Evolutionary conservation across 345 rosid species (phyloP), one percentile per base, ranked within the genome.

Genomic region (Murraya koenigii): DNA sequence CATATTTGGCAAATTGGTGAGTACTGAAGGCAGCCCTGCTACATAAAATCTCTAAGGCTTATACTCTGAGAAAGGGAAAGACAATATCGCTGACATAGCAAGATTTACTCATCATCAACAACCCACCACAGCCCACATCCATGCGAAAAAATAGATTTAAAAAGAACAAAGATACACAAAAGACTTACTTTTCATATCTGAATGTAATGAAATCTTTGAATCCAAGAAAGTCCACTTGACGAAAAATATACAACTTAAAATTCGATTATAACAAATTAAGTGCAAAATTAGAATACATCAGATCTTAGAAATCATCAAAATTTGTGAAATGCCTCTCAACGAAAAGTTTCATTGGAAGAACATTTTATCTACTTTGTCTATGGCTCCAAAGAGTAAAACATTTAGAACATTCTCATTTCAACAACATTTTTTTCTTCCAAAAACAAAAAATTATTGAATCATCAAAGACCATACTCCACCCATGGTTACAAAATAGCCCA

Each of bases 401-500:
- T 38, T 64, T 20, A 3, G 5, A 23, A 19, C 8, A 3, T 8
- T 39, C 72, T 44, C 49, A 44, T 13, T 44, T 69, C n/a, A 44
- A 13, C 33, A 44, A n/a, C 32, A 69, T 6, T 13, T 47, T 7
- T 14, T 3, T 11, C 5, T 22, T 36, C 41, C 14, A 10, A 13
- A n/a, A 39, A 36, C 1, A 10, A 13, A 69, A 26, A 69, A 41
- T 47, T 44, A 69, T 41, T 41, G 6, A 11, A 26, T 26, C 4
- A 33, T 49, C 41, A 52, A 2, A 30, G 44, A 68, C 64, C 41
- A 36, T 58, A 80, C 64, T 71, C 55, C 35, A 47, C 68, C 63
- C 2, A 23, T 66, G 59, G 14, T 71, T 6, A 22, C 69, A 81
- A 66, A 81, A 60, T 66, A 36, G 66, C 52, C 58, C n/a, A 39